phyloP scores from a whole-genome alignment of 805 yeast species.

The Ogataea corticis region DNA sequence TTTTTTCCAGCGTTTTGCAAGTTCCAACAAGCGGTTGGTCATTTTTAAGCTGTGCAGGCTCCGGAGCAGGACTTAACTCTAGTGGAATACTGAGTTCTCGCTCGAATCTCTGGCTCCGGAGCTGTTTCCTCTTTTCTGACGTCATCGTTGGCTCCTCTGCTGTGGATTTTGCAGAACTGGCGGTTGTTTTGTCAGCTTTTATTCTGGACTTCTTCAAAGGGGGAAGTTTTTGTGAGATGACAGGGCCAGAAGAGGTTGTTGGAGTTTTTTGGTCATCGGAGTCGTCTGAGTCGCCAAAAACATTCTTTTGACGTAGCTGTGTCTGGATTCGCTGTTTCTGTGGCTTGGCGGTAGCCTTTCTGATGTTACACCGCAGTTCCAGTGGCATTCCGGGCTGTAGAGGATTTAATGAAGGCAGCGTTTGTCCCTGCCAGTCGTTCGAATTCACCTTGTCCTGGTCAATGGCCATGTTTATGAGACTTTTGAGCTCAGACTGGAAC shows the following conservation, averaged over 20 bases:
- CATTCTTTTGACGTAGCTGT: slow-evolving; percentile 10
- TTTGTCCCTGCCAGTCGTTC: slow-evolving; percentile 56
- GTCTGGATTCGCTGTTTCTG: neutral
- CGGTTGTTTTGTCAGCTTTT: neutral
- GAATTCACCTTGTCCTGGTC: slow-evolving; percentile 42
- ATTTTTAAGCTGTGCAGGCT: slow-evolving; percentile 3
- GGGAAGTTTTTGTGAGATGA: slow-evolving; percentile 10
- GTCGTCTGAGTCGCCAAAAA: slow-evolving; percentile 15
- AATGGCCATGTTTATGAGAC: slow-evolving; percentile 50
- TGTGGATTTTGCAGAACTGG: too few species aligned
- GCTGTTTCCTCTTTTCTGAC: slow-evolving; percentile 37
- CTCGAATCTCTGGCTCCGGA: slow-evolving; percentile 53
- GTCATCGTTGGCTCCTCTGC: slow-evolving; percentile 24
- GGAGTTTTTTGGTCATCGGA: slow-evolving; percentile 1
- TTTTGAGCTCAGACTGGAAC: slow-evolving; percentile 52
- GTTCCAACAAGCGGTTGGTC: slow-evolving; percentile 54
- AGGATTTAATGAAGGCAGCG: slow-evolving; percentile 44
- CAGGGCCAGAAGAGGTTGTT: neutral
- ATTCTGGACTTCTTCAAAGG: slow-evolving; percentile 18
- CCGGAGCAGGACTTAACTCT: slow-evolving; percentile 4
- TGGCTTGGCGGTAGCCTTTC: slow-evolving; percentile 2
- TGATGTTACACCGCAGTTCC: slow-evolving; percentile 23
- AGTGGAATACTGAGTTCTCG: slow-evolving; percentile 26
- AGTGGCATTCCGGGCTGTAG: slow-evolving; percentile 10
- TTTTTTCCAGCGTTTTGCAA: slow-evolving; percentile 67